phyloP scores from a whole-genome alignment of 2,329 filamentous ascomycete species.

The Whalleya microplaca region DNA sequence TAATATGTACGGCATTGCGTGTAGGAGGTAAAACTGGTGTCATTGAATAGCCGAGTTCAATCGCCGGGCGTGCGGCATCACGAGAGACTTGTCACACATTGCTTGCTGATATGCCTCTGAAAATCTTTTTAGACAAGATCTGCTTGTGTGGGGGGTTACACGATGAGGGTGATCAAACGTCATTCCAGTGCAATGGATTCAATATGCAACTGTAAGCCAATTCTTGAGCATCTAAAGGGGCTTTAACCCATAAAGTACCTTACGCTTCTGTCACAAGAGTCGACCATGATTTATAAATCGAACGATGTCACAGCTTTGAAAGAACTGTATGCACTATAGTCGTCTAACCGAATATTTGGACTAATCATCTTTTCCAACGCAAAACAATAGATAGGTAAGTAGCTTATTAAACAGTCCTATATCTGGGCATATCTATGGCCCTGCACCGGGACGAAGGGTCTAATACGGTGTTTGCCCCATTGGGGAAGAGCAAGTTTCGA shows the following conservation, averaged over 20 bases:
- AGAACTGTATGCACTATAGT: too few species aligned
- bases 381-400: not conserved
- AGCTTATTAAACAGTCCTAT: not conserved
- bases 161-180: conserved; percentile 19
- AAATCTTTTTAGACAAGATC: conserved; percentile 18
- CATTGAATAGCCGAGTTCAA: not conserved
- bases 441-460: conserved; percentile 11
- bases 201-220: conserved; percentile 14
- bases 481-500: conserved; percentile 21
- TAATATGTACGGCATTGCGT: not conserved
- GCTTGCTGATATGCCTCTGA: conserved; percentile 11
- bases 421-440: conserved; percentile 6
- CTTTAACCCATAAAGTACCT: not conserved
- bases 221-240: conserved; percentile 7
- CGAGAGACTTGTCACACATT: conserved; percentile 9
- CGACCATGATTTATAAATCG: not conserved
- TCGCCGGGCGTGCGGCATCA: conserved; percentile 5
- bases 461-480: conserved; percentile 14
- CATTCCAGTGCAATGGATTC: conserved; percentile 15
- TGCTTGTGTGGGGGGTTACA: conserved; percentile 23
- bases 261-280: not conserved
- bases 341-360: too few species aligned
- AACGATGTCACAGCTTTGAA: too few species aligned
- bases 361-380: too few species aligned
- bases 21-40: not conserved